Conservation (phyloP, 192 early-diverging fungal genomes). For the Backusella tarrabulga region DNA sequence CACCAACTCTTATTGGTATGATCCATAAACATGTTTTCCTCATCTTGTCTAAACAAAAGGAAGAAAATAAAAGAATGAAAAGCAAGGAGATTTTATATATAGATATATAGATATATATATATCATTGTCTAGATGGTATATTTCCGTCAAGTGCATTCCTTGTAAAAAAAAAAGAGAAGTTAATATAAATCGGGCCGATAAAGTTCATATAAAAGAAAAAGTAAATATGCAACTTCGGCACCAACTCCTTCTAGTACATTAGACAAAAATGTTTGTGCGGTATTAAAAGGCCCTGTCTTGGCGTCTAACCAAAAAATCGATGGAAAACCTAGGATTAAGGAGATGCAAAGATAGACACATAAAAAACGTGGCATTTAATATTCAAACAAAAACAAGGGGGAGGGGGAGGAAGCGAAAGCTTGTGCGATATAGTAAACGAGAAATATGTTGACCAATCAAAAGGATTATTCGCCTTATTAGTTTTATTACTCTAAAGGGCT, state of each 20-base stretch:
- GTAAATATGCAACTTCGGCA: not conserved
- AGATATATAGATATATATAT: not conserved
- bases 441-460: not conserved
- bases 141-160: not conserved
- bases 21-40: slow-evolving; percentile 26
- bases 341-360: not conserved
- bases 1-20: slow-evolving; percentile 22
- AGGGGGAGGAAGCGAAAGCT: not conserved
- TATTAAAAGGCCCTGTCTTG: not conserved
- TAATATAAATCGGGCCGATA: not conserved
- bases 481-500: not conserved
- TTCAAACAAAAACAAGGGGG: not conserved
- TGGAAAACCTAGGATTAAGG: not conserved
- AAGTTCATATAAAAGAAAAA: not conserved
- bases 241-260: not conserved
- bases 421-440: not conserved
- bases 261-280: not conserved
- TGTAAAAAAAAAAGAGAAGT: not conserved
- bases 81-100: not conserved
- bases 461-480: not conserved
- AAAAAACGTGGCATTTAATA: slow-evolving; percentile 6
- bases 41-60: slow-evolving; percentile 7
- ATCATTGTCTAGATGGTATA: not conserved
- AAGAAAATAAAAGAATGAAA: not conserved
- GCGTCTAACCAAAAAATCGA: not conserved